Evolutionary conservation across 2,329 filamentous ascomycete species (phyloP).

Genomic region (Aspergillus latus): DNA sequence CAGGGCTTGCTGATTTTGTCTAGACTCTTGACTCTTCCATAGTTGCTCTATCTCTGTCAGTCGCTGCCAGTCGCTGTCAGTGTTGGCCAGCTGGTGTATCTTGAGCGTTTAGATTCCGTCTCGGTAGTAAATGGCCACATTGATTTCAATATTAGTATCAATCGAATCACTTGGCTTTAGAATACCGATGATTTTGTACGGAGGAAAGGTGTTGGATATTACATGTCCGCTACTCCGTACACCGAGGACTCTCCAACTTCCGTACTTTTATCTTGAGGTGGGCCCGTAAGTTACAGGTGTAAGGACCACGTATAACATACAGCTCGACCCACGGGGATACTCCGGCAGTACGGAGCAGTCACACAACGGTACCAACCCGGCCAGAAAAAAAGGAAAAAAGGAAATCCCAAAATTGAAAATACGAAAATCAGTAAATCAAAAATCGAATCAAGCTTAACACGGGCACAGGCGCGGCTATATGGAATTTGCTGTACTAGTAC

Average conservation of each 20-base stretch:
- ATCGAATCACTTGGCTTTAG: too few relatives aligned
- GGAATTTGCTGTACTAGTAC: constrained; percentile 17
- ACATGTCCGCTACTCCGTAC: neutral
- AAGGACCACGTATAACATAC: constrained; percentile 26
- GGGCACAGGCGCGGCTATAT: constrained; percentile 21
- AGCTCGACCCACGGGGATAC: constrained; percentile 26
- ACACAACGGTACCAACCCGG: constrained; percentile 14
- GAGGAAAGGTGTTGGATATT: neutral
- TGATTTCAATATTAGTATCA: too few relatives aligned
- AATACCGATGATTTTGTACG: too few relatives aligned
- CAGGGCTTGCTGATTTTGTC: constrained; percentile 28
- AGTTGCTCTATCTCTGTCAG: neutral
- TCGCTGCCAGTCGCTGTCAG: neutral
- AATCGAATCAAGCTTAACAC: constrained; percentile 17
- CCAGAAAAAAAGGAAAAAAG: constrained; percentile 13
- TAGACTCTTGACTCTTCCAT: constrained; percentile 14
- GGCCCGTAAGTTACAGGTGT: constrained; percentile 28
- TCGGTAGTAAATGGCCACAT: too few relatives aligned
- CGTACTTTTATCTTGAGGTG: constrained; percentile 26
- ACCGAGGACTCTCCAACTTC: constrained; percentile 13
- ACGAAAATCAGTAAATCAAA: constrained; percentile 8
- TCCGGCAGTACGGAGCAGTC: constrained; percentile 22
- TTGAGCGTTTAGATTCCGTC: too few relatives aligned
- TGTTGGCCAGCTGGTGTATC: neutral
- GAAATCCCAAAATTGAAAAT: constrained; percentile 11